Evolutionary conservation across 1,284 basidiomycete genomes (phyloP), one percentile per base, ranked within the genome.

Genomic region (Microbotryum lychnidis-dioicae): DNA sequence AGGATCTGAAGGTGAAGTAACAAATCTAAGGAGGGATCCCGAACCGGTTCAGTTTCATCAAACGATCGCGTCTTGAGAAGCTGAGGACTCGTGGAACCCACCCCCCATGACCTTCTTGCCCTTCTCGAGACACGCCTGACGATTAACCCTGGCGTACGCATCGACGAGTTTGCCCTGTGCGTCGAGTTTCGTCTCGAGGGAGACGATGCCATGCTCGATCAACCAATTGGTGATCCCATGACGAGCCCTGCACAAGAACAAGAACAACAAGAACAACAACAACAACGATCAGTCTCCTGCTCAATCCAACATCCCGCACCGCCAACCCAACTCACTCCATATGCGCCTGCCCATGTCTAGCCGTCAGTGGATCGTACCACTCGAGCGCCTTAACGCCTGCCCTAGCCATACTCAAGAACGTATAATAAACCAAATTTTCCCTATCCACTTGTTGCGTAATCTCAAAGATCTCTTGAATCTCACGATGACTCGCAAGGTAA

Each of bases 321-420:
- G n/a, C 25, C 25, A 25, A 6, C 27, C 6, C 27, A 27, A 27
- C 61, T 31, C 14, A 63, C 62, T 63, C 44, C 89, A 91, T 91
- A 72, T 91, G 89, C n/a, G 89, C 89, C 73, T 91, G 89, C 21
- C 89, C 87, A 71, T 91, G 89, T 75, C 89, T 89, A 74, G 83
- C 78, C 9, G 83, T 86, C 31, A 76, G 77, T 29, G 89, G 88
- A 72, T 92, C 87, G 68, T 87, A 92, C 74, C 80, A 89, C 74
- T 91, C 87, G 49, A 92, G 79, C 2, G 83, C 88, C 3, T 57
- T 54, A 23, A 91, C 75, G 62, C 89, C 89, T 44, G 83, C 84
- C n/a, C 87, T 82, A 18, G 84, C 86, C 89, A 91, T 91, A 87
- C 74, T 56, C 25, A 60, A 48, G 80, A 87, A 92, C 0, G 85